phyloP scores from a whole-genome alignment of 75 land plant genomes.

The Isoetes taiwanensis region DNA sequence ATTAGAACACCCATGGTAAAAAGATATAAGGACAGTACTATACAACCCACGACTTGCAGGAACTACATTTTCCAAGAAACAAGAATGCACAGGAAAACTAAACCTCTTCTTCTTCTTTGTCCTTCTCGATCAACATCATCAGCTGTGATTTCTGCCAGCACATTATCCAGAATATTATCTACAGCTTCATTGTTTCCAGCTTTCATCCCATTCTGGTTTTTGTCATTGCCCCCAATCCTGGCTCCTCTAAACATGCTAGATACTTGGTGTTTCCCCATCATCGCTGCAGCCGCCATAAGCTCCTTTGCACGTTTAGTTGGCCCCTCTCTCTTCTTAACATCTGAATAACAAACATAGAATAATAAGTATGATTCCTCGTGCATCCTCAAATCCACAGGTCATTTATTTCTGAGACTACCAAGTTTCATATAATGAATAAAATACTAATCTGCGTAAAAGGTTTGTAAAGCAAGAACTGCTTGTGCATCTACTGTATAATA shows the following conservation, averaged over 20 bases:
- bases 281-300: conserved; percentile 54
- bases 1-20: too few species aligned
- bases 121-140: conserved; percentile 46
- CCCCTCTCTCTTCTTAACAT: conserved; percentile 20
- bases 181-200: conserved; percentile 8
- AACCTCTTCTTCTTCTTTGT: conserved; percentile 26
- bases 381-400: too few species aligned
- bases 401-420: too few species aligned
- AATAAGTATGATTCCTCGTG: too few species aligned
- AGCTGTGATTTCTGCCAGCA: conserved; percentile 59
- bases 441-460: too few species aligned
- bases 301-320: conserved; percentile 26
- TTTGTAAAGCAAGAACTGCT: too few species aligned
- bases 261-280: conserved; percentile 66
- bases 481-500: too few species aligned
- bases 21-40: too few species aligned
- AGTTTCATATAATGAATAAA: too few species aligned
- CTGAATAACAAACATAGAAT: too few species aligned
- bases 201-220: conserved; percentile 21
- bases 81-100: background rate
- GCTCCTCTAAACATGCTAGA: conserved; percentile 74
- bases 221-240: conserved; percentile 12
- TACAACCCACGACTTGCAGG: too few species aligned
- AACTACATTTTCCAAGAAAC: too few species aligned
- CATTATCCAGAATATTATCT: conserved; percentile 78